A percentile compares a stretch with the other conserved stretches of the same genome.
These are phyloP conservation scores for Coriaria nepalensis DNA, from an alignment of 306 rosid genomes.

Conservation along the genomic window DNA sequence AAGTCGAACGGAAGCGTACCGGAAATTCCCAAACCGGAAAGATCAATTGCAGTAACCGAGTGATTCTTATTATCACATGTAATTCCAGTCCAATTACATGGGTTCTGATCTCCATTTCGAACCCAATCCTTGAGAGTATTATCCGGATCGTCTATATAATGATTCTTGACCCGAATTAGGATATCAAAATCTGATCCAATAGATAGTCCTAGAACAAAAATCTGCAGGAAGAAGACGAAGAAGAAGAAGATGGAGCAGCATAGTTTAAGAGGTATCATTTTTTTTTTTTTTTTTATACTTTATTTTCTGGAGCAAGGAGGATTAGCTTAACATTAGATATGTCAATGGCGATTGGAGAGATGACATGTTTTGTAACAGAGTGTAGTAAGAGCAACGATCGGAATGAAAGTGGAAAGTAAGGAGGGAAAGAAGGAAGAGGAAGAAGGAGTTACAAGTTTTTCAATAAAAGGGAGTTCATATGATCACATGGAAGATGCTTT, in stretches of 20 bases:
- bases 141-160: slow-evolving; percentile 36
- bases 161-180: slow-evolving; percentile 42
- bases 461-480: too few species aligned
- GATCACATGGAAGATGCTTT: slow-evolving; percentile 18
- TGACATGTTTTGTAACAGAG: too few species aligned
- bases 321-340: too few species aligned
- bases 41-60: slow-evolving; percentile 35
- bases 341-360: too few species aligned
- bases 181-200: slow-evolving; percentile 27
- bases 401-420: too few species aligned
- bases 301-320: too few species aligned
- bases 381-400: too few species aligned
- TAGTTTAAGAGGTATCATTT: neutral
- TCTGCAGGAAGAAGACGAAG: slow-evolving; percentile 5
- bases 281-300: too few species aligned
- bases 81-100: slow-evolving; percentile 68
- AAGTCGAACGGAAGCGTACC: slow-evolving; percentile 54
- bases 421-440: too few species aligned
- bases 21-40: slow-evolving; percentile 18
- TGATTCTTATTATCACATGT: slow-evolving; percentile 28
- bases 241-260: slow-evolving; percentile 7
- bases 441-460: too few species aligned
- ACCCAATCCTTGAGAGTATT: slow-evolving; percentile 39
- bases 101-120: slow-evolving; percentile 10
- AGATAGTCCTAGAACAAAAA: slow-evolving; percentile 7